Conservation (phyloP, 495 filamentous ascomycete genomes). For the Eremomyces bilateralis region DNA sequence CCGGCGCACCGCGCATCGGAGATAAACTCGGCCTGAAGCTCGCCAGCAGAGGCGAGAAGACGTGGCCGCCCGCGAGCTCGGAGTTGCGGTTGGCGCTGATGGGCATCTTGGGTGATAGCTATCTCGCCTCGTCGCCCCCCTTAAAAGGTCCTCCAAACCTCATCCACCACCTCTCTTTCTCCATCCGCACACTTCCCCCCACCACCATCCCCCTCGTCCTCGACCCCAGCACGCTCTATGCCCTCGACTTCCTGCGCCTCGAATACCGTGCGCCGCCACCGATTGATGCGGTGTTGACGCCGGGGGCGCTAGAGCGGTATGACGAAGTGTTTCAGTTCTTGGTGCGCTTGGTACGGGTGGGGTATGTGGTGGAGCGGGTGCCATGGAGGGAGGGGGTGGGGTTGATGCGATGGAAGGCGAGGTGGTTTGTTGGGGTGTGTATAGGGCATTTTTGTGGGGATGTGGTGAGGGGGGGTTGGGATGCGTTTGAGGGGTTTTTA, state of each 20-base stretch:
- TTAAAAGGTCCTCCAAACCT: conserved; percentile 26
- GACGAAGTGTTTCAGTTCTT: conserved; percentile 64
- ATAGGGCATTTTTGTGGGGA: conserved; percentile 56
- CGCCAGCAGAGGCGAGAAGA: conserved; percentile 47
- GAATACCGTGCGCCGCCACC: conserved; percentile 61
- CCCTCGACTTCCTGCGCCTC: conserved; percentile 74
- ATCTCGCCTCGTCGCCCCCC: conserved; percentile 11
- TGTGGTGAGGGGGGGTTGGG: conserved; percentile 51
- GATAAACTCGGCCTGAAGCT: conserved; percentile 63
- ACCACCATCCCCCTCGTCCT: conserved; percentile 59
- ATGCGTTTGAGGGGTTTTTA: conserved; percentile 40
- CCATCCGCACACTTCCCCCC: conserved; percentile 55
- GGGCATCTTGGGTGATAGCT: conserved; percentile 63
- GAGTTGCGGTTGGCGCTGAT: conserved; percentile 75
- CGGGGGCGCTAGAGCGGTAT: conserved; percentile 46
- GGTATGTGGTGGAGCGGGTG: conserved; percentile 51
- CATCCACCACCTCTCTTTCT: conserved; percentile 68
- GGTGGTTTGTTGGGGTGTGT: conserved; percentile 50
- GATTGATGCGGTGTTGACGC: conserved; percentile 51
- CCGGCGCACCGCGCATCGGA: conserved; percentile 43
- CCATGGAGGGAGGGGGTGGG: conserved; percentile 21
- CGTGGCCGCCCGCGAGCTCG: conserved; percentile 83
- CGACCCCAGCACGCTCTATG: conserved; percentile 58
- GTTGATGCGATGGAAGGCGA: conserved; percentile 51
- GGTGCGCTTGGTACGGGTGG: conserved; percentile 57